These are phyloP conservation scores for Quercus phellos DNA, from an alignment of 331 rosid genomes.

Conservation along the genomic window DNA sequence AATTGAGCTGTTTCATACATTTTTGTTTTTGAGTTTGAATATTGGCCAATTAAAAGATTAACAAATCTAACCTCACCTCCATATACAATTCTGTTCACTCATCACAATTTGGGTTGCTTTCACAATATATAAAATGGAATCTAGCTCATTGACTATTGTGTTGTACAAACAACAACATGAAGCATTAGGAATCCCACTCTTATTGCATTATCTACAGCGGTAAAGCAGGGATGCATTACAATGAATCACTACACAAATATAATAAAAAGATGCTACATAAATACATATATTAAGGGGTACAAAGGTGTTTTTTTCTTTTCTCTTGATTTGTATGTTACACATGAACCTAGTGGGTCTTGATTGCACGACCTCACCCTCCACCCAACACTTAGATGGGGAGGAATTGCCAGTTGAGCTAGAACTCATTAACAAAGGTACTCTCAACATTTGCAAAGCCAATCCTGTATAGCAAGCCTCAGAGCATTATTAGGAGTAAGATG, in stretches of 20 bases:
- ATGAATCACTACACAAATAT: constrained; percentile 11
- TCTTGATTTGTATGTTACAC: too few species aligned
- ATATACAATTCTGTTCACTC: background rate
- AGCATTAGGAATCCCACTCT: background rate
- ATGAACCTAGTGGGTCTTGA: too few species aligned
- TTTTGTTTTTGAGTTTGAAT: background rate
- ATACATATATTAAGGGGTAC: background rate
- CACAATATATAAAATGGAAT: background rate
- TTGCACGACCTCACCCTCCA: too few species aligned
- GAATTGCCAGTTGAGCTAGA: too few species aligned
- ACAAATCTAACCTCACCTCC: background rate
- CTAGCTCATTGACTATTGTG: background rate
- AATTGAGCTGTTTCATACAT: background rate
- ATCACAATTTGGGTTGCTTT: background rate
- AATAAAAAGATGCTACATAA: constrained; percentile 15
- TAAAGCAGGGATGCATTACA: constrained; percentile 1
- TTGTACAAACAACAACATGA: background rate
- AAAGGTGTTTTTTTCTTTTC: too few species aligned
- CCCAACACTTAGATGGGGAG: too few species aligned
- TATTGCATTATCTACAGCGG: background rate
- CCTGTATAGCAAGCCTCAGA: constrained; percentile 71
- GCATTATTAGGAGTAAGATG: constrained; percentile 79
- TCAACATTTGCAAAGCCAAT: constrained; percentile 82
- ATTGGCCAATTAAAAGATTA: background rate
- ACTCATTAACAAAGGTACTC: background rate